Evolutionary conservation across 2,329 filamentous ascomycete species (phyloP).

Genomic region (Fonsecaea nubica): DNA sequence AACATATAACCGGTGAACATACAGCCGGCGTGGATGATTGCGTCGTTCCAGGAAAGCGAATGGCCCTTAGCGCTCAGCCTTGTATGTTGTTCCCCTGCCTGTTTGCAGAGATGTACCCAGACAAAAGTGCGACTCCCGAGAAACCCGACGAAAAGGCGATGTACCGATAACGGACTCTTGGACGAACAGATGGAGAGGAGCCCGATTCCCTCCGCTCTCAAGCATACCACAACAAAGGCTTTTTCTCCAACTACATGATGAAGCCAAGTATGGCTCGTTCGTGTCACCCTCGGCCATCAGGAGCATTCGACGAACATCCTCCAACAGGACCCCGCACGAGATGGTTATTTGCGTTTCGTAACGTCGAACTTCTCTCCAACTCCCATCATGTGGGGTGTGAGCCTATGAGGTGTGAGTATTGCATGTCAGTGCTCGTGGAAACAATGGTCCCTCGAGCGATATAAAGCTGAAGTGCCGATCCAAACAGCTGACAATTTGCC

Average conservation of each 20-base stretch:
- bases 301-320: background rate
- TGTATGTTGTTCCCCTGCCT: background rate
- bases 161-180: background rate
- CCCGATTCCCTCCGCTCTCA: background rate
- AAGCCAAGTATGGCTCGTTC: background rate
- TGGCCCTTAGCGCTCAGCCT: no score
- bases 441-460: background rate
- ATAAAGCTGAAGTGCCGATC: slow-evolving; percentile 3
- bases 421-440: background rate
- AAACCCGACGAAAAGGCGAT: background rate
- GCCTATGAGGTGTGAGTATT: slow-evolving; percentile 6
- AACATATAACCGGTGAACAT: no score
- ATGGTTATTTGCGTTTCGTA: background rate
- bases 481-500: background rate
- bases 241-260: background rate
- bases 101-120: background rate
- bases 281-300: slow-evolving; percentile 7
- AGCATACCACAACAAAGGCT: background rate
- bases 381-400: slow-evolving; percentile 8
- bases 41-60: no score
- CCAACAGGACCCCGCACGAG: slow-evolving; percentile 13
- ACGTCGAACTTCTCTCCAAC: slow-evolving; percentile 16
- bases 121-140: background rate
- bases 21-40: no score
- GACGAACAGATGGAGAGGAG: background rate